Base-by-base conservation (phyloP, 2,329 filamentous ascomycete genomes). In the Cladosporium sp. region DNA sequence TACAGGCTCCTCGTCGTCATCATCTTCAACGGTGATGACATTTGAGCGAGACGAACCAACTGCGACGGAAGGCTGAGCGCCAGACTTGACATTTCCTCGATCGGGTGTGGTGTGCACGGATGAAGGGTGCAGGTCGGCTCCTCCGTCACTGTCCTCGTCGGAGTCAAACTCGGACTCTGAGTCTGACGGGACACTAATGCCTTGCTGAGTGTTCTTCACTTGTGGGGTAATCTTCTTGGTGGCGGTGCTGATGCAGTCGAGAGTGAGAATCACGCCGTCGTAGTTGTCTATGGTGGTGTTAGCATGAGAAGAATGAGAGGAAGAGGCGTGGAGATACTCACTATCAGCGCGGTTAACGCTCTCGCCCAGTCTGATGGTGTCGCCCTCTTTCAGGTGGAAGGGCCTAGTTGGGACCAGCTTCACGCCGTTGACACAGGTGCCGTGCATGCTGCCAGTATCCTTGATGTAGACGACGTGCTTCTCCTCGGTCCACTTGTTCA, bases 381-480 rank as follows among this genome's bases (percentile, higher is more conserved):
- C 76, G 32, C 71, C 72, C 4, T 61, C 48, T 2, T 66, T 58
- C 13, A 78, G 69, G 1, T 59, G 54, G 65, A 68, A 68, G 2
- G 67, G 58, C 16, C 64, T 28, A 58, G 63, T 26, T 14, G 67
- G 65, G n/a, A 57, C 59, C 28, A 78, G 66, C 26, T 67, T 67
- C 11, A 30, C 61, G 32, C 70, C 72, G 67, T 78, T 78, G 69
- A 78, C 70, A 25, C 63, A 71, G 30, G 76, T 78, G 43, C 76
- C 76, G 66, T 78, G 75, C 67, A 76, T 72, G 26, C 71, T 74
- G 51, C 66, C 62, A 8, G 64, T 65, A 65, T 78, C 76, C 32
- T 66, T 72, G 66, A 78, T 71, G 56, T 67, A 70, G 63, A 77
- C 63, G 32, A 68, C 61, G 39, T 65, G 43, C 39, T 34, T 49